These are phyloP conservation scores for Silene vulgaris DNA, from an alignment of 179 eudicot species.

Conservation along the genomic window DNA sequence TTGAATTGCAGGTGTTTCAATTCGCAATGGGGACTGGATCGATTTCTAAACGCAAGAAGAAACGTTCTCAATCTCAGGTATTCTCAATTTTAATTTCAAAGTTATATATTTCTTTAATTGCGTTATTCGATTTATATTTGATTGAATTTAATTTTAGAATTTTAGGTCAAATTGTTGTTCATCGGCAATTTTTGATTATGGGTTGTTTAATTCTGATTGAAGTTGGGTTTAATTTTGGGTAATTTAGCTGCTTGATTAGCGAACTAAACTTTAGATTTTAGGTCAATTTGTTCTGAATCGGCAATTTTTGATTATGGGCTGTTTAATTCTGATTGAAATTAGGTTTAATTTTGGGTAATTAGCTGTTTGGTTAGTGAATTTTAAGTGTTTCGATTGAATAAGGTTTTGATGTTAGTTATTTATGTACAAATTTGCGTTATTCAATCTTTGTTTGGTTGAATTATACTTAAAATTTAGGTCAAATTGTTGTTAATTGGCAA, in stretches of 20 bases:
- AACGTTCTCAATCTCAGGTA: constrained; percentile 32
- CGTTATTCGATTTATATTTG: neutral
- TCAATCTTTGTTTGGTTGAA: neutral
- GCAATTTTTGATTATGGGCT: neutral
- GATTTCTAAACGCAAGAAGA: constrained; percentile 35
- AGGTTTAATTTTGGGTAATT: constrained; percentile 8
- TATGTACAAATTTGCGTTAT: neutral
- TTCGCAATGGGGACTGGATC: constrained; percentile 28
- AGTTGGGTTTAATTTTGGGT: neutral
- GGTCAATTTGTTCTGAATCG: neutral
- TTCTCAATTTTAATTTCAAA: constrained; percentile 1
- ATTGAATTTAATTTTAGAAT: neutral
- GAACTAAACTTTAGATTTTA: neutral
- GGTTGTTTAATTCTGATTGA: neutral
- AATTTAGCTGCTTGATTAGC: constrained; percentile 10
- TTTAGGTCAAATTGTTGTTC: neutral
- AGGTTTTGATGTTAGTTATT: neutral
- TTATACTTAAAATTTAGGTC: neutral
- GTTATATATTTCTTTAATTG: too few species aligned
- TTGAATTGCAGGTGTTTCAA: constrained; percentile 20
- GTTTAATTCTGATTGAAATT: neutral
- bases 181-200: neutral
- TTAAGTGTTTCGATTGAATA: neutral
- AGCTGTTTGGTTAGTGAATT: neutral
- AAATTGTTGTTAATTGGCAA: neutral